Base-by-base conservation (phyloP, 2,329 filamentous ascomycete genomes). In the Scytalidium lignicola region DNA sequence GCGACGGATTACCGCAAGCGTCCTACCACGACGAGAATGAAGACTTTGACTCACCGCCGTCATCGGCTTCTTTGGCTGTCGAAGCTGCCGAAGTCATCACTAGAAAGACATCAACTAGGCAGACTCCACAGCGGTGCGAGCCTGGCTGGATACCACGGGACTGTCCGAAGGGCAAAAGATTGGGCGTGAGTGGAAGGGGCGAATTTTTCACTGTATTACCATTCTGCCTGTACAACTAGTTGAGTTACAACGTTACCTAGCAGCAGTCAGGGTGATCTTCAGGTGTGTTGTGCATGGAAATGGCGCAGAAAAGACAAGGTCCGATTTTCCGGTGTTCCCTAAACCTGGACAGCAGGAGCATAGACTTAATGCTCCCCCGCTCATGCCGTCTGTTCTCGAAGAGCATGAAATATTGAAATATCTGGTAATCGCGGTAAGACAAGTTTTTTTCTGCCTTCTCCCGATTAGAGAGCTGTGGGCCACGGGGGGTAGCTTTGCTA, bases 401-500 rank as follows among this genome's bases (percentile, higher is more conserved):
- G 15, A 37, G 32, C 32, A 37, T 37, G 23, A 5, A 37, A 37
- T 37, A 37, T n/a, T 37, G 32, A 37, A 37, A 7, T 37, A 13
- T 13, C 32, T 7, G 32, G 32, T 17, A 37, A 37, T 7, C 32
- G 32, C 32, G 32, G 32, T 37, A 37, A 37, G 32, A 37, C 32
- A 37, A n/a, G n/a, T n/a, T 9, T 37, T 37, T 17, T 17, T 5
- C n/a, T 37, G 32, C n/a, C 15, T 8, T 37, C 15, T 37, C 32
- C 32, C 32, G 32, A 37, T 37, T 37, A 37, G 51, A 42, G 54
- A 52, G 44, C 50, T 44, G 46, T 42, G 43, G 46, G 19, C 26
- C 8, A 48, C 18, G 19, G 41, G 40, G 50, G 47, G 47, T 48
- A 45, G 55, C 51, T 51, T 54, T 53, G 53, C 52, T 57, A 58